These are phyloP conservation scores for Corynascus novoguineensis DNA, from an alignment of 495 filamentous ascomycete genomes.

Conservation along the genomic window DNA sequence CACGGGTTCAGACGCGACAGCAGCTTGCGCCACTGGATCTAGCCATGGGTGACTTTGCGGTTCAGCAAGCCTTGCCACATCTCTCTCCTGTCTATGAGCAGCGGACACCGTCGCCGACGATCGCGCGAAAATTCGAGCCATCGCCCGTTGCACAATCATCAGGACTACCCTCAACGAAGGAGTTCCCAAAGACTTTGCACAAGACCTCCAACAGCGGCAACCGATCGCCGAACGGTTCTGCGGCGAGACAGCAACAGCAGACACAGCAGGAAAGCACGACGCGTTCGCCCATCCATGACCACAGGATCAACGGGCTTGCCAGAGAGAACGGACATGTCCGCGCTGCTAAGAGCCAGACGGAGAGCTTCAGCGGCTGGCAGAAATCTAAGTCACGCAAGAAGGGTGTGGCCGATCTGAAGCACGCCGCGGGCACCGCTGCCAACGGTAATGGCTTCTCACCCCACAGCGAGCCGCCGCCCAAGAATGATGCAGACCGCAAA, in stretches of 20 bases:
- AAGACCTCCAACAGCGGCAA: constrained; percentile 16
- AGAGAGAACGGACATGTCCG: constrained; percentile 45
- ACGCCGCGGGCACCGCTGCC: constrained; percentile 7
- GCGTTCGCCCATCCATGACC: constrained; percentile 26
- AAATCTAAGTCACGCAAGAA: constrained; percentile 47
- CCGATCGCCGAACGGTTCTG: constrained; percentile 19
- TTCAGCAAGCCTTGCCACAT: constrained; percentile 37
- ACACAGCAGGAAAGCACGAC: not conserved
- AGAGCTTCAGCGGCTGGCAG: constrained; percentile 42
- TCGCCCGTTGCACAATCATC: constrained; percentile 14
- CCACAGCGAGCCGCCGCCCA: constrained; percentile 45
- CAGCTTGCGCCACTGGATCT: constrained; percentile 44
- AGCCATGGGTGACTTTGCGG: constrained; percentile 33
- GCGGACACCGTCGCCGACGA: constrained; percentile 46
- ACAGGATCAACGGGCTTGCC: constrained; percentile 32
- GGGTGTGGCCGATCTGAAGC: constrained; percentile 32
- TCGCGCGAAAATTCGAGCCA: constrained; percentile 35
- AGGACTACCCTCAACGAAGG: constrained; percentile 5
- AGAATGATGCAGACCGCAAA: constrained; percentile 48
- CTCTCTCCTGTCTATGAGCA: constrained; percentile 54
- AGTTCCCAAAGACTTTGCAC: constrained; percentile 13
- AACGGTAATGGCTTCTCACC: constrained; percentile 26
- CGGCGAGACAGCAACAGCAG: constrained; percentile 21
- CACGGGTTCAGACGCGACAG: constrained; percentile 32
- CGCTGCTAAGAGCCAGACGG: constrained; percentile 46